Conservation (phyloP, 129 eudicot genomes). For the Lonicera japonica region DNA sequence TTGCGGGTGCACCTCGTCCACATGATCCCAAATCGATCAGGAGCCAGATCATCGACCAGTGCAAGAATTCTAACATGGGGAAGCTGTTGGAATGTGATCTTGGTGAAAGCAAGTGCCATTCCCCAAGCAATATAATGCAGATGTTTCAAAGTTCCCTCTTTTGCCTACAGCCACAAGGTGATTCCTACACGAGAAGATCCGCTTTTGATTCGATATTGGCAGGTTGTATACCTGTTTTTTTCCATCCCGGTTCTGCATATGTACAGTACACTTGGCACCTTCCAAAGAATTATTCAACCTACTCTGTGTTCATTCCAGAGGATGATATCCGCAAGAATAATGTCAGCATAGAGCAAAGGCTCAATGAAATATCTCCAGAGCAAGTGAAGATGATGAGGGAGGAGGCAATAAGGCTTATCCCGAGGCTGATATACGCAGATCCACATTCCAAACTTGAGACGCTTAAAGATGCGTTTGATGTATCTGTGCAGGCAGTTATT, state of each 20-base stretch:
- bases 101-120: slow-evolving; percentile 73
- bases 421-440: slow-evolving; percentile 76
- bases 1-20: slow-evolving; percentile 92
- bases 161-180: slow-evolving; percentile 92
- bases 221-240: slow-evolving; percentile 92
- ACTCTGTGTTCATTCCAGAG: slow-evolving; percentile 81
- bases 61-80: slow-evolving; percentile 48
- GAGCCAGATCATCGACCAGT: slow-evolving; percentile 63
- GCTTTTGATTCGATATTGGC: slow-evolving; percentile 91
- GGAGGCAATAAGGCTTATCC: slow-evolving; percentile 66
- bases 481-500: slow-evolving; percentile 67
- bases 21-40: slow-evolving; percentile 66
- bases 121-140: slow-evolving; percentile 69
- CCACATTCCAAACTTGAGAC: slow-evolving; percentile 82
- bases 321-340: slow-evolving; percentile 49
- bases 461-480: slow-evolving; percentile 72
- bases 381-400: slow-evolving; percentile 63
- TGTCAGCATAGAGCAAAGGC: slow-evolving; percentile 50
- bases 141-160: slow-evolving; percentile 85
- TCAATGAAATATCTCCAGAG: slow-evolving; percentile 38
- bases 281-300: slow-evolving; percentile 49
- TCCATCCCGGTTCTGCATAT: slow-evolving; percentile 83
- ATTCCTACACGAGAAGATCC: slow-evolving; percentile 78
- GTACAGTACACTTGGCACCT: slow-evolving; percentile 91
- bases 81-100: slow-evolving; percentile 64